A percentile compares a stretch with the other conserved stretches of the same genome.
Conservation (phyloP, 1,284 basidiomycete genomes). For the Trichosporon faecale region DNA sequence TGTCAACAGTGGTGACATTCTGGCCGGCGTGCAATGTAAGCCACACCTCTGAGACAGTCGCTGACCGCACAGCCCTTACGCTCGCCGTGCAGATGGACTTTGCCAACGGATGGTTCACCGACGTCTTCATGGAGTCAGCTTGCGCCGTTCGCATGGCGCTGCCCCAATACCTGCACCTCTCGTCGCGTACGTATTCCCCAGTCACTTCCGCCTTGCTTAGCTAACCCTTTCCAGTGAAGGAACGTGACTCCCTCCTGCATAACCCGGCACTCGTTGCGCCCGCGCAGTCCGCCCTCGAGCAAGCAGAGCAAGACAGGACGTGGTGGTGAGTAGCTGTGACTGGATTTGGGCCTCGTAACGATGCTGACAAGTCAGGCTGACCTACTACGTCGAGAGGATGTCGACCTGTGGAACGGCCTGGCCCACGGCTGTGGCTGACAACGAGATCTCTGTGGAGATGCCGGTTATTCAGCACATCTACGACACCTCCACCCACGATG, state of each 20-base stretch:
- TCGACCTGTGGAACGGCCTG: constrained; percentile 10
- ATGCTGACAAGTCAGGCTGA: constrained; percentile 27
- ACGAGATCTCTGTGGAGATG: constrained; percentile 45
- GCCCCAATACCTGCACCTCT: constrained; percentile 37
- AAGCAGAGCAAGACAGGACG: constrained; percentile 40
- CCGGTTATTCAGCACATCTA: constrained; percentile 37
- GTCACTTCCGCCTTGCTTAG: background rate
- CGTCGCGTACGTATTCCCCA: constrained; percentile 26
- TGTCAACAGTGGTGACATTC: constrained; percentile 23
- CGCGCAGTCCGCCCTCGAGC: constrained; percentile 29
- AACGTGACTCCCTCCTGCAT: constrained; percentile 17
- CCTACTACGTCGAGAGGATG: constrained; percentile 32
- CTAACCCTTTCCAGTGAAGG: constrained; percentile 8
- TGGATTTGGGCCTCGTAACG: background rate
- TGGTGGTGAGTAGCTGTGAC: constrained; percentile 38
- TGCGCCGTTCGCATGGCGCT: constrained; percentile 34
- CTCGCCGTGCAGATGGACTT: constrained; percentile 28
- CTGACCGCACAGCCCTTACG: background rate
- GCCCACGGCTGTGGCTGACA: constrained; percentile 26
- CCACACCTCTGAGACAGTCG: background rate
- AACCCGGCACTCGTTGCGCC: constrained; percentile 24
- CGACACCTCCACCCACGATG: constrained; percentile 21
- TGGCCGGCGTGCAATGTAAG: background rate
- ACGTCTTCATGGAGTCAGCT: constrained; percentile 44
- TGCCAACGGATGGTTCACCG: constrained; percentile 41